Evolutionary conservation across 495 filamentous ascomycete genomes (phyloP).

Genomic region (Poronia punctata): DNA sequence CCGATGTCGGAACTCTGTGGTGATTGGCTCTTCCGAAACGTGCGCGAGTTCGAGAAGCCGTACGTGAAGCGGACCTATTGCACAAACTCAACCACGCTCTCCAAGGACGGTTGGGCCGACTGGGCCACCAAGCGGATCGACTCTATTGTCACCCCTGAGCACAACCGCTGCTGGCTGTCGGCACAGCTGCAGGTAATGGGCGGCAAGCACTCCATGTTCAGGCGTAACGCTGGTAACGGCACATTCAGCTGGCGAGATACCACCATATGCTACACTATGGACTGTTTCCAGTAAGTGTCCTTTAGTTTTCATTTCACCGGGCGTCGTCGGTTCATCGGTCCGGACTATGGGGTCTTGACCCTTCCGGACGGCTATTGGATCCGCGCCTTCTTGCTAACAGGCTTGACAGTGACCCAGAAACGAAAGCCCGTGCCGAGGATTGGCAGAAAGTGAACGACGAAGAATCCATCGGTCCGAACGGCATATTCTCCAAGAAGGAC

Average conservation of each 20-base stretch:
- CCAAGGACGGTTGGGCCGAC: conserved; percentile 26
- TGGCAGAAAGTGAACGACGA: conserved; percentile 33
- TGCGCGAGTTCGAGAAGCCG: conserved; percentile 32
- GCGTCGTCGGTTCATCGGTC: too few relatives aligned
- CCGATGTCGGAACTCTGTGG: conserved; percentile 31
- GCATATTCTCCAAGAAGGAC: conserved; percentile 31
- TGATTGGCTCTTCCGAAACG: conserved; percentile 33
- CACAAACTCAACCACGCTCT: conserved; percentile 29
- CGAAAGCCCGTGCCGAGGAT: conserved; percentile 25
- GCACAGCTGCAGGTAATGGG: conserved; percentile 33
- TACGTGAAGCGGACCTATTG: conserved; percentile 34
- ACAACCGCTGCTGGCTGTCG: conserved; percentile 29
- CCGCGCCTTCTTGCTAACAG: too few relatives aligned
- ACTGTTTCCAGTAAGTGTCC: conserved; percentile 31
- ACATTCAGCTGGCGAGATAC: conserved; percentile 39
- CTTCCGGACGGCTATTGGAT: too few relatives aligned
- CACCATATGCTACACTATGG: conserved; percentile 23
- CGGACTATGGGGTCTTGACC: too few relatives aligned
- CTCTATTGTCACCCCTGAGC: conserved; percentile 20
- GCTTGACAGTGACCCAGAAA: conserved; percentile 11
- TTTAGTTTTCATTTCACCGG: too few relatives aligned
- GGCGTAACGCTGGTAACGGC: conserved; percentile 30
- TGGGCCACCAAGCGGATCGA: conserved; percentile 30
- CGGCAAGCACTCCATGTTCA: conserved; percentile 32
- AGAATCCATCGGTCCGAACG: conserved; percentile 25